Evolutionary conservation across 352 stramenopile genomes (phyloP), one percentile per base, ranked within the genome.

Genomic region (Pythium brassicae): DNA sequence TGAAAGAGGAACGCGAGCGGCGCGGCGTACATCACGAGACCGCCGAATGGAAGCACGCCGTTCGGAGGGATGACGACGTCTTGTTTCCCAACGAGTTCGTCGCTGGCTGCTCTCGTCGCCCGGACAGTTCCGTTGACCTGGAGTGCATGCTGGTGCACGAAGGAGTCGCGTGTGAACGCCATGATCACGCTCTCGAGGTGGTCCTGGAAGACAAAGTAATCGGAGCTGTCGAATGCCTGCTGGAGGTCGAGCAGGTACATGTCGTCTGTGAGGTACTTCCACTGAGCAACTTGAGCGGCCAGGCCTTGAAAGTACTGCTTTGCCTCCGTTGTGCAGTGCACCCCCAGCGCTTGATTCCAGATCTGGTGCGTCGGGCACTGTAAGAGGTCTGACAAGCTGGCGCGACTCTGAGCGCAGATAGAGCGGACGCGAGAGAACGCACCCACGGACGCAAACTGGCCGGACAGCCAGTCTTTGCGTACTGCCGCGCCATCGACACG

Each of bases 151-250:
- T 71, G 42, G 26, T 66, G 63, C 17, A 88, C 72, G 32, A 77
- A 69, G 0, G 56, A 54, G 59, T 91, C 83, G 26, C 83, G 71
- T 9, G 76, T 88, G 57, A 91, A 93, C 23, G 78, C 76, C 66
- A 90, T 79, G 20, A 93, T 55, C 32, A 86, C 70, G 51, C 68
- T 83, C 55, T 84, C 70, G 43, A 93, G 69, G 29, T 83, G 70
- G 43, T 91, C 83, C 61, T 91, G 74, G 52, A 93, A 93, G 51
- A 89, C 77, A 62, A 93, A 91, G 52, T 91, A 90, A 56, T 93
- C 79, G 35, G 63, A 86, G 55, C 74, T 87, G 69, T 90, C 72
- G 49, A 86, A 75, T 4, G 76, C 75, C 50, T 87, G 80, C 66
- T 91, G 78, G n/a, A 91, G 69, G 46, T 93, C 83, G 19, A 93